Evolutionary conservation across 1,139 yeast species (phyloP).

Genomic region (Geotrichum europaeum): DNA sequence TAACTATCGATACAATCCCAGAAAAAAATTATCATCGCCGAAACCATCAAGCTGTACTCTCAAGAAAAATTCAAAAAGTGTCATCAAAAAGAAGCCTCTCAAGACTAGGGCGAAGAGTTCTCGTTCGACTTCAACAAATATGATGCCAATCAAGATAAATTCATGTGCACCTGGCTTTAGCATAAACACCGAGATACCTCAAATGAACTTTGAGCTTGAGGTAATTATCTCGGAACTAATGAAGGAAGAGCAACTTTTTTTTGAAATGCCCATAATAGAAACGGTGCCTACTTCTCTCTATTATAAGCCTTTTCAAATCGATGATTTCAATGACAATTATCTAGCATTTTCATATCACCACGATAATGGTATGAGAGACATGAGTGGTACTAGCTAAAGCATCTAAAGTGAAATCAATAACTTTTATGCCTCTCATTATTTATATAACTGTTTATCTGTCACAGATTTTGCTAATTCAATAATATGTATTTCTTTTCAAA

Average conservation of each 20-base stretch:
- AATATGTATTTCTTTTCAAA: too few relatives aligned
- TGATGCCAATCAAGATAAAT: neutral
- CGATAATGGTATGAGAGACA: neutral
- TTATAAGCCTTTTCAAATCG: neutral
- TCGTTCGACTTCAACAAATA: neutral
- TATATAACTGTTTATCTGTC: neutral
- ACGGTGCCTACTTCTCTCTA: neutral
- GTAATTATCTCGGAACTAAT: neutral
- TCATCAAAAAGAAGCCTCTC: neutral
- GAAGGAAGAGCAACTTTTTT: neutral
- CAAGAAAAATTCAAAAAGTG: neutral
- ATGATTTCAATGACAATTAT: neutral
- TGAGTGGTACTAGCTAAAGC: too few relatives aligned
- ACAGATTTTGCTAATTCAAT: too few relatives aligned
- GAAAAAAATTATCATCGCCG: constrained; percentile 3
- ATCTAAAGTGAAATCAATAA: neutral
- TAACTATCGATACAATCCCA: constrained; percentile 8
- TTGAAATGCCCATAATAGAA: neutral
- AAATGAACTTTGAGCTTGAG: neutral
- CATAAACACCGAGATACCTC: neutral
- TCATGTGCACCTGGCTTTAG: neutral
- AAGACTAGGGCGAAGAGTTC: neutral
- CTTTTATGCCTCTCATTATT: neutral
- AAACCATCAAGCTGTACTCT: neutral
- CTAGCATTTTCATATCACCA: neutral